Conservation (phyloP, 495 filamentous ascomycete genomes). For the Hyaloscypha bicolor region DNA sequence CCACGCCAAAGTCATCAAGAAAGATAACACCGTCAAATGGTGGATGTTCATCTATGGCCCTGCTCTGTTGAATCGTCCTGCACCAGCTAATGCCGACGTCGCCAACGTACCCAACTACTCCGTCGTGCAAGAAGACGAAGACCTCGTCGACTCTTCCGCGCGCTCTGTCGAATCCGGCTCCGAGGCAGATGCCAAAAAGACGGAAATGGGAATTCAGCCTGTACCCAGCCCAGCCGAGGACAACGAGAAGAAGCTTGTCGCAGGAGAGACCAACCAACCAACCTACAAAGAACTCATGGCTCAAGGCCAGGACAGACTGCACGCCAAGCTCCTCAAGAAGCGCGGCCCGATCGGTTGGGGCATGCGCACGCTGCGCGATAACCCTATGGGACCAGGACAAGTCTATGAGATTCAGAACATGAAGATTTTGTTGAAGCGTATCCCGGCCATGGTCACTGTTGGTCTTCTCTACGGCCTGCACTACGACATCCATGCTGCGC, state of each 20-base stretch:
- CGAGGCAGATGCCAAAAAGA: not conserved
- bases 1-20: slow-evolving; percentile 56
- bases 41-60: slow-evolving; percentile 61
- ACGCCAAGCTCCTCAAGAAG: slow-evolving; percentile 55
- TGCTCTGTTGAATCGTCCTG: slow-evolving; percentile 51
- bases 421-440: slow-evolving; percentile 54
- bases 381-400: slow-evolving; percentile 66
- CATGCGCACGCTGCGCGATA: slow-evolving; percentile 68
- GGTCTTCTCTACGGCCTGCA: slow-evolving; percentile 65
- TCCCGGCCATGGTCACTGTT: slow-evolving; percentile 59
- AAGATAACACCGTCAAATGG: slow-evolving; percentile 59
- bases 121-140: slow-evolving; percentile 26
- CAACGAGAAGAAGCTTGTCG: slow-evolving; percentile 48
- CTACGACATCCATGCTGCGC: slow-evolving; percentile 74
- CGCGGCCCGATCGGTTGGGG: slow-evolving; percentile 70
- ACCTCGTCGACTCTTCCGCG: slow-evolving; percentile 35
- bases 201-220: not conserved
- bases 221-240: slow-evolving; percentile 26
- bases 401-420: slow-evolving; percentile 71
- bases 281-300: slow-evolving; percentile 59
- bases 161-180: slow-evolving; percentile 36
- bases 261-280: slow-evolving; percentile 44
- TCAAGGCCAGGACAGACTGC: slow-evolving; percentile 49
- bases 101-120: slow-evolving; percentile 29
- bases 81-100: slow-evolving; percentile 20